Percentiles rank a stretch among this genome's conserved stretches.
Evolutionary conservation across 1,139 yeast species (phyloP).

Genomic region (Wickerhamomyces sp.): DNA sequence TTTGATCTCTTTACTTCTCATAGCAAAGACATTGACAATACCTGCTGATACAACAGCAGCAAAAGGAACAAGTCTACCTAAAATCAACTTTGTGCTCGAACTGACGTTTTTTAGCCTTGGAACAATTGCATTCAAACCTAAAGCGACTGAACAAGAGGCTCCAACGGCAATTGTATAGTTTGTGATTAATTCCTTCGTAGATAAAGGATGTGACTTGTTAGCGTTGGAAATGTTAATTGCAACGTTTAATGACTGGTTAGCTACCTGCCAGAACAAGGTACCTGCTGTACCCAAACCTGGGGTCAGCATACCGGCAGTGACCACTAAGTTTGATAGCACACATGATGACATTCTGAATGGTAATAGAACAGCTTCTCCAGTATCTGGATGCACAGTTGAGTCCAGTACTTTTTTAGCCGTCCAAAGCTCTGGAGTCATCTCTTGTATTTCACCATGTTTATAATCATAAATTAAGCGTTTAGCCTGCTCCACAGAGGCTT

Average conservation of each 20-base stretch:
- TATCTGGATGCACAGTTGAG: conserved; percentile 91
- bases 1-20: conserved; percentile 92
- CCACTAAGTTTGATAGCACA: conserved; percentile 88
- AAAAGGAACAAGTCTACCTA: conserved; percentile 89
- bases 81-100: conserved; percentile 64
- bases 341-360: conserved; percentile 98
- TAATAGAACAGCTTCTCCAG: conserved; percentile 84
- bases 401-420: conserved; percentile 80
- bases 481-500: conserved; percentile 59
- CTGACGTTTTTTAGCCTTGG: conserved; percentile 67
- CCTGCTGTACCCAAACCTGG: conserved; percentile 90
- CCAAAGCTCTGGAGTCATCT: conserved; percentile 84
- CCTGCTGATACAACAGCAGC: conserved; percentile 99
- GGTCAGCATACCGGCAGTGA: conserved; percentile 95
- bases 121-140: conserved; percentile 85
- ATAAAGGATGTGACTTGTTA: conserved; percentile 87
- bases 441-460: conserved; percentile 56
- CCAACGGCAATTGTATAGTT: conserved; percentile 86
- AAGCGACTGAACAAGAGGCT: conserved; percentile 92
- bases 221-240: conserved; percentile 97
- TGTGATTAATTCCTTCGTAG: conserved; percentile 68
- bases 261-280: conserved; percentile 94
- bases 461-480: conserved; percentile 64
- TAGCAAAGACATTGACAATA: conserved; percentile 84
- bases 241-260: conserved; percentile 92